Base-by-base conservation (phyloP, 345 rosid species). In the Euphorbia lathyris region DNA sequence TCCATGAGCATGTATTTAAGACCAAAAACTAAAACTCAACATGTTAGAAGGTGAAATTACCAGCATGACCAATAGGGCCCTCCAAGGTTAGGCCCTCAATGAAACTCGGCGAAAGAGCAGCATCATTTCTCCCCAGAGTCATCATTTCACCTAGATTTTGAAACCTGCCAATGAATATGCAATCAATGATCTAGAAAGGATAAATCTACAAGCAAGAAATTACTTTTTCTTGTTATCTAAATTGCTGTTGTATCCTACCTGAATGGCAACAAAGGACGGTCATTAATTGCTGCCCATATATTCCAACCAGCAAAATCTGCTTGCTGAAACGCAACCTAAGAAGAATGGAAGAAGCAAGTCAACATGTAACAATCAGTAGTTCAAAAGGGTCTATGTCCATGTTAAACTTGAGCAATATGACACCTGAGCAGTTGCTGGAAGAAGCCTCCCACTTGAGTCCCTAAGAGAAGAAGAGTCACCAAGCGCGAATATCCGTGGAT, bases 251-350 rank as follows among this genome's bases (percentile, higher is more conserved):
- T 34, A 19, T 52, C 76, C 76, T 62, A 94, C 97, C 93, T 91
- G 77, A 94, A 94, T 16, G 98, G 98, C 69, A 94, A 80, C 75
- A 91, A 77, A 19, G 96, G 98, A 23, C 97, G 90, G 78, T 73
- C 72, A 80, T 94, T 94, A 52, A 91, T 91, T 63, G 96, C 97
- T 66, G 97, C 97, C 98, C 98, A 94, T 29, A 94, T 77, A 83
- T 94, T 94, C 97, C 97, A 94, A 79, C 96, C 97, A 65, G 96
- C 71, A 80, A 91, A 89, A 77, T 94, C 97, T 36, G 98, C 98
- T 80, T 91, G 97, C 80, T 91, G 97, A 80, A 94, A 91, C 26
- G 98, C 97, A 82, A 94, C 98, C 96, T 93, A 87, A 66, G 69
- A 71, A 53, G 48, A 72, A 65, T 30, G 6, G 38, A 25, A 58